These are phyloP conservation scores for Aspergillus tamarii DNA, from an alignment of 2,329 filamentous ascomycete species.

Conservation along the genomic window DNA sequence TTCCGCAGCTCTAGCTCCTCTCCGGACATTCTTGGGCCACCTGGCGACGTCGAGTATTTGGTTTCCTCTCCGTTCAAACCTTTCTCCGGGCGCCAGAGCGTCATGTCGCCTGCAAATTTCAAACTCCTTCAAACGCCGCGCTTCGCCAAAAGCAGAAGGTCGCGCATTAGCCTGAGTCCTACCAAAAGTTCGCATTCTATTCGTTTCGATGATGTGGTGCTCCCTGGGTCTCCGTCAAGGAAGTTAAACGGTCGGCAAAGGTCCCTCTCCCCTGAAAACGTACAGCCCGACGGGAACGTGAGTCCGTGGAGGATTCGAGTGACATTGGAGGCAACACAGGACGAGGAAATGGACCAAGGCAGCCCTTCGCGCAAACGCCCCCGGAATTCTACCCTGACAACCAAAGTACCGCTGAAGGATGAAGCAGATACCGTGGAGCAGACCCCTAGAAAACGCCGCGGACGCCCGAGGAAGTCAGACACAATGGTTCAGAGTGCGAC, in stretches of 20 bases:
- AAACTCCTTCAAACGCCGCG: conserved; percentile 37
- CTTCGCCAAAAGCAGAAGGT: conserved; percentile 31
- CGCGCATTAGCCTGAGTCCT: conserved; percentile 40
- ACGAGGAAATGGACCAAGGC: conserved; percentile 38
- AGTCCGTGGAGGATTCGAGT: conserved; percentile 54
- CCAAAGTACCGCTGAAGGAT: conserved; percentile 47
- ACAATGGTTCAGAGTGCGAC: conserved; percentile 36
- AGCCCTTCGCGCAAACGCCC: conserved; percentile 37
- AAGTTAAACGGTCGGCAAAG: conserved; percentile 32
- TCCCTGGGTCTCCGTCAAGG: conserved; percentile 43
- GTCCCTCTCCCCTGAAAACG: conserved; percentile 44
- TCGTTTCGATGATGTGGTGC: conserved; percentile 45
- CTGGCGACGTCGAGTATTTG: conserved; percentile 46
- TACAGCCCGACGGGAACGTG: conserved; percentile 41
- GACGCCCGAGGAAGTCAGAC: conserved; percentile 48
- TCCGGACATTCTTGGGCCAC: conserved; percentile 46
- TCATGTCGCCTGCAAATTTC: conserved; percentile 41
- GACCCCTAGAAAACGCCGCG: conserved; percentile 46
- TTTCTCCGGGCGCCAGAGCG: conserved; percentile 42
- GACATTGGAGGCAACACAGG: conserved; percentile 52
- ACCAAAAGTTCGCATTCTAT: conserved; percentile 44
- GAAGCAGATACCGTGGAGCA: conserved; percentile 34
- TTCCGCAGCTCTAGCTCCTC: conserved; percentile 45
- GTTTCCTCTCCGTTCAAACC: conserved; percentile 47
- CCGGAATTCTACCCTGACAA: conserved; percentile 39